Conservation (phyloP, 257 asterid genomes). For the Agastache rugosa region DNA sequence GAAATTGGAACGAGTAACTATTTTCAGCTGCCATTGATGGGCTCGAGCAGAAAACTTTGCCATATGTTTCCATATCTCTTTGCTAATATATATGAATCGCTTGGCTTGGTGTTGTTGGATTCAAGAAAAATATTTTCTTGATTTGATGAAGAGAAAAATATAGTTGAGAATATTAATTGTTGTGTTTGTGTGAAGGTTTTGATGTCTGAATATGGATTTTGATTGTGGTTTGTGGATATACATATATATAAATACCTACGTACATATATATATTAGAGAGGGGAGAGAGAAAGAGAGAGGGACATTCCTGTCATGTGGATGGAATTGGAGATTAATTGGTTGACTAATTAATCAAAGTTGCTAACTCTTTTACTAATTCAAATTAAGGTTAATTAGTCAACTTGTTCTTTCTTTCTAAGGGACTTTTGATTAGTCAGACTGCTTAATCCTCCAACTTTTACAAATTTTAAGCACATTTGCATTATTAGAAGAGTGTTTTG, state of each 20-base stretch:
- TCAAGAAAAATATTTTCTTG: background rate
- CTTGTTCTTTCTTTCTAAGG: background rate
- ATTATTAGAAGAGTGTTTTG: background rate
- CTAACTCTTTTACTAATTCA: background rate
- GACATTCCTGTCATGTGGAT: background rate
- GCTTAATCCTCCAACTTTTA: background rate
- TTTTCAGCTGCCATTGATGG: conserved; percentile 15
- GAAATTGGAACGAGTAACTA: background rate
- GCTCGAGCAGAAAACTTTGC: background rate
- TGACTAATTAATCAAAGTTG: conserved; percentile 33
- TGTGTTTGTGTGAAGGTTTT: conserved; percentile 16
- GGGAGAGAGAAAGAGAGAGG: background rate
- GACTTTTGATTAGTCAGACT: conserved; percentile 24
- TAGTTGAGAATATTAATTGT: background rate
- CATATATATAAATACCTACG: too few species aligned
- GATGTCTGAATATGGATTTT: conserved; percentile 2
- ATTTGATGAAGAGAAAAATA: background rate
- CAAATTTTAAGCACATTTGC: background rate
- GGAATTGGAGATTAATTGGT: background rate
- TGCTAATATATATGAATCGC: background rate
- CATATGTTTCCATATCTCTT: background rate
- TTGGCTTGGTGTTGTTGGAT: background rate
- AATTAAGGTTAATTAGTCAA: background rate
- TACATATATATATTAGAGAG: background rate
- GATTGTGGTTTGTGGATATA: background rate